Evolutionary conservation across 495 filamentous ascomycete genomes (phyloP).

Genomic region (Recurvomyces mirabilis): DNA sequence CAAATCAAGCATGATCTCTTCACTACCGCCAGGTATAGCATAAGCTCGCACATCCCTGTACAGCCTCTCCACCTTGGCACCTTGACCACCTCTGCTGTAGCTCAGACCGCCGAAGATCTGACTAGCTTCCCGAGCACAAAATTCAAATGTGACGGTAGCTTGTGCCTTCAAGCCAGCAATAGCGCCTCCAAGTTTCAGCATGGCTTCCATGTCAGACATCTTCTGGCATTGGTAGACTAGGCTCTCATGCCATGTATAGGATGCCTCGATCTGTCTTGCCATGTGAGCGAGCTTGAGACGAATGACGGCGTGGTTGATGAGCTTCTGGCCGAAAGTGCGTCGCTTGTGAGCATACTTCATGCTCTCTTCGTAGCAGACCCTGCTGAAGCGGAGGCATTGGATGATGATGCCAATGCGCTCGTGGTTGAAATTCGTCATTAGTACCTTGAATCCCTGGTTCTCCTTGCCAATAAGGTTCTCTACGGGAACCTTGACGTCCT

Average conservation of each 20-base stretch:
- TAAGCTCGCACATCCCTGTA: conserved; percentile 97
- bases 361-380: conserved; percentile 93
- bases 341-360: conserved; percentile 97
- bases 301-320: conserved; percentile 95
- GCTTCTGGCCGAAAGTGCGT: conserved; percentile 84
- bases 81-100: conserved; percentile 88
- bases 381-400: conserved; percentile 87
- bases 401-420: conserved; percentile 98
- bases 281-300: conserved; percentile 95
- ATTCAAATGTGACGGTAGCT: conserved; percentile 85
- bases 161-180: conserved; percentile 94
- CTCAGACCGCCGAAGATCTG: conserved; percentile 96
- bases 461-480: conserved; percentile 96
- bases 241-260: conserved; percentile 95
- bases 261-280: conserved; percentile 93
- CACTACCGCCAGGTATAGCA: conserved; percentile 89
- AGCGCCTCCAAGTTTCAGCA: conserved; percentile 87
- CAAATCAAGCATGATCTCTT: conserved; percentile 98
- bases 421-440: conserved; percentile 99
- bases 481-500: conserved; percentile 96
- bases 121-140: conserved; percentile 89
- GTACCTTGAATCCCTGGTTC: conserved; percentile 95
- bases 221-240: conserved; percentile 81
- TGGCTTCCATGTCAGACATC: conserved; percentile 91
- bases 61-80: conserved; percentile 87